Percentiles rank a stretch among this genome's conserved stretches.
These are phyloP conservation scores for Podaxis sp. DNA, from an alignment of 768 basidiomycete genomes.

Conservation along the genomic window DNA sequence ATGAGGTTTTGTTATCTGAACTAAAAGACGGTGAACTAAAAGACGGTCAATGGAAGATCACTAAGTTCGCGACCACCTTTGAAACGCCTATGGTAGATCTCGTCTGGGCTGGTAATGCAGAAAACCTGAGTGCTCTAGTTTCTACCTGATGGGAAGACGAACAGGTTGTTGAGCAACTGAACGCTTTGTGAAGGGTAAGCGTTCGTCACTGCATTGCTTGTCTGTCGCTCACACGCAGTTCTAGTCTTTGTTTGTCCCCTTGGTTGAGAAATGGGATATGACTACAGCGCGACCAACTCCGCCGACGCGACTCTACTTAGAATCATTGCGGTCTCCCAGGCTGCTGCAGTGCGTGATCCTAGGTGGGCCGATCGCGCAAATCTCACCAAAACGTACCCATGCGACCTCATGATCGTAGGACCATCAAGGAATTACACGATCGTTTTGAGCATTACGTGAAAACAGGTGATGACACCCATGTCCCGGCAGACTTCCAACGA, in stretches of 20 bases:
- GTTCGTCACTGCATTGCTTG: background rate
- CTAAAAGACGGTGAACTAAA: conserved; percentile 17
- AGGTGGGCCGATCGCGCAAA: conserved; percentile 15
- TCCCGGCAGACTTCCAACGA: conserved; percentile 71
- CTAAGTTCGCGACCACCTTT: conserved; percentile 60
- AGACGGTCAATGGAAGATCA: conserved; percentile 68
- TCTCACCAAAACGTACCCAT: conserved; percentile 6
- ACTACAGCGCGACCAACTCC: conserved; percentile 61
- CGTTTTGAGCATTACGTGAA: conserved; percentile 71
- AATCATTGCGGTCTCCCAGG: conserved; percentile 62
- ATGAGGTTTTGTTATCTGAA: background rate
- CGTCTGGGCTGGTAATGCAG: conserved; percentile 72
- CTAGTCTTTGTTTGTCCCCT: conserved; percentile 64
- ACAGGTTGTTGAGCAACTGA: conserved; percentile 45
- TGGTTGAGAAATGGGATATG: conserved; percentile 79
- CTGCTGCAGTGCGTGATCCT: conserved; percentile 27
- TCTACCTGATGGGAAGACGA: conserved; percentile 84
- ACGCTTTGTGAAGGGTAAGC: conserved; percentile 54
- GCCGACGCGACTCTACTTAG: conserved; percentile 69
- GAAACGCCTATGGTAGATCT: conserved; percentile 47
- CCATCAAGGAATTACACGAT: conserved; percentile 63
- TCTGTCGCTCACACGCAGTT: conserved; percentile 5
- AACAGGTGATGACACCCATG: conserved; percentile 68
- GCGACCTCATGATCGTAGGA: conserved; percentile 34
- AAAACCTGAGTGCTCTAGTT: conserved; percentile 48